Base-by-base conservation (phyloP, 106 monocot genomes). In the Dendrobium catenatum region DNA sequence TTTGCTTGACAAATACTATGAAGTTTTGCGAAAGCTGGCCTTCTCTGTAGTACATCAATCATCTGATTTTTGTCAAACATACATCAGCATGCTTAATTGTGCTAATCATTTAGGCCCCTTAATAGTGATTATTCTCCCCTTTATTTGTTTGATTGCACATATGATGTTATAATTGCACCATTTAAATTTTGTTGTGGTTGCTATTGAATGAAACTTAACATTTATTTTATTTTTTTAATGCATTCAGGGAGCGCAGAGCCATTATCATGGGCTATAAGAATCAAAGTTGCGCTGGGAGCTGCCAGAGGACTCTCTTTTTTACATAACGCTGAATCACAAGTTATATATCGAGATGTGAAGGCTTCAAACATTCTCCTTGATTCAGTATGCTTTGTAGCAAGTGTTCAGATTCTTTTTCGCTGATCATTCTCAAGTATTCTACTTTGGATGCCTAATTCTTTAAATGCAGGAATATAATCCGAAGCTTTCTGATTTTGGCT, bases 301-400 rank as follows among this genome's bases (percentile, higher is more conserved):
- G 96, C 96, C 44, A 89, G 82, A 74, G 96, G 94, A 29, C 85
- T 96, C 31, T 73, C 94, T 40, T 96, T 96, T 85, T 84, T 96
- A 85, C 96, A 96, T 68, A 90, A 94, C 44, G 61, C 89, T 8
- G 90, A 96, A 58, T 75, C 67, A 33, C 96, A 96, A 92, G 89
- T 96, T 42, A 96, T 96, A 56, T 96, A 90, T 75, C 84, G 96
- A 77, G 96, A 94, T 90, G 89, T 96, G n/a, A 96, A 96, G 79
- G 87, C 94, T 31, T 96, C 96, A 59, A 96, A 96, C 85, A 89
- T 96, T 85, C 92, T 96, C 41, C 92, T 96, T 42, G 96, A 96
- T 76, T 83, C 85, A 87, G 96, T 96, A 86, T 78, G 75, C 66
- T 44, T 19, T 58, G 10, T 9, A 61, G 9, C 22, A 31, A 64